These are phyloP conservation scores for Penicillium paradoxum DNA, from an alignment of 495 filamentous ascomycete species.

Conservation along the genomic window DNA sequence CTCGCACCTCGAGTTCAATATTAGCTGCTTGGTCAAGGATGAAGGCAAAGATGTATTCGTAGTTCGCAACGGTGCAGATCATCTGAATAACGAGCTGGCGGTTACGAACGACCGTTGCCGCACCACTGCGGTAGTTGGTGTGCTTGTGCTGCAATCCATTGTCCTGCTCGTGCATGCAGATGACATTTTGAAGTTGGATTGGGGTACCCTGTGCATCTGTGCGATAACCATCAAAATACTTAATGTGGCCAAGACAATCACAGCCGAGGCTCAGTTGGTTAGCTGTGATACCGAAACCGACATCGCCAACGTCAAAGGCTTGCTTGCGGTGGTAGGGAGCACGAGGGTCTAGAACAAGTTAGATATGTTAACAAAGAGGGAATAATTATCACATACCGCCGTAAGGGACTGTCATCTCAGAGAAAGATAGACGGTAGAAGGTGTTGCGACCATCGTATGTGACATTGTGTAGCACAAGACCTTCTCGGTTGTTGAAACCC, in stretches of 20 bases:
- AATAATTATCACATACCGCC: slow-evolving; percentile 25
- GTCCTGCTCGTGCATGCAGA: slow-evolving; percentile 69
- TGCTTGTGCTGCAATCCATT: slow-evolving; percentile 65
- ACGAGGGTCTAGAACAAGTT: slow-evolving; percentile 49
- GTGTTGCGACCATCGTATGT: slow-evolving; percentile 65
- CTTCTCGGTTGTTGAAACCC: slow-evolving; percentile 61
- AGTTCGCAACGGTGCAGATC: slow-evolving; percentile 75
- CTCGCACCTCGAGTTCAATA: slow-evolving; percentile 74
- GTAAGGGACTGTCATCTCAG: slow-evolving; percentile 73
- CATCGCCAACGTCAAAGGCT: slow-evolving; percentile 71
- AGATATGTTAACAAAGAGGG: not conserved
- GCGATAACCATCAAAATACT: slow-evolving; percentile 60
- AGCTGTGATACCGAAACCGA: slow-evolving; percentile 59
- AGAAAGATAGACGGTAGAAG: slow-evolving; percentile 69
- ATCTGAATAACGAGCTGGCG: slow-evolving; percentile 64
- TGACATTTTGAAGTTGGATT: slow-evolving; percentile 51
- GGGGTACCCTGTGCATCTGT: slow-evolving; percentile 50
- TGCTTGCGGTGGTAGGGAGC: slow-evolving; percentile 65
- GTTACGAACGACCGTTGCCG: slow-evolving; percentile 56
- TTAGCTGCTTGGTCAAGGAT: slow-evolving; percentile 84
- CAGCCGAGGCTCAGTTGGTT: slow-evolving; percentile 66
- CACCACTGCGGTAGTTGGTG: slow-evolving; percentile 60
- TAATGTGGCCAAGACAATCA: slow-evolving; percentile 63
- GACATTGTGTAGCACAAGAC: slow-evolving; percentile 58
- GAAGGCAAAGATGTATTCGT: slow-evolving; percentile 82